phyloP scores from a whole-genome alignment of 306 rosid species.

The Trichosanthes cucumerina region DNA sequence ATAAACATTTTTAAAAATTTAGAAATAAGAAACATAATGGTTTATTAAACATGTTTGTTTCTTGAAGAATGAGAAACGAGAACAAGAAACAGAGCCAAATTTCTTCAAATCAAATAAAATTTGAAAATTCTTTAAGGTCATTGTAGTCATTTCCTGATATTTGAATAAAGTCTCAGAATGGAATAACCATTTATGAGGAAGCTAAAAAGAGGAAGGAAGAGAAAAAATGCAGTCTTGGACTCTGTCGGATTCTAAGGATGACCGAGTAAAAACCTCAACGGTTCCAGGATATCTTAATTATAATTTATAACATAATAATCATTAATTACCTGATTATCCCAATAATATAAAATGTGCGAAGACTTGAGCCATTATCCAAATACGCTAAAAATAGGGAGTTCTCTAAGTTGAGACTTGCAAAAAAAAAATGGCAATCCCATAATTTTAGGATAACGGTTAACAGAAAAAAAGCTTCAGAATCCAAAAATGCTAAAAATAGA shows the following conservation, averaged over 20 bases:
- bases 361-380: background rate
- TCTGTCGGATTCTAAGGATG: background rate
- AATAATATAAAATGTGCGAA: background rate
- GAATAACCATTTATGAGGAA: background rate
- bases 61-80: too few species aligned
- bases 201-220: background rate
- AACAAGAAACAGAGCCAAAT: too few species aligned
- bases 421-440: background rate
- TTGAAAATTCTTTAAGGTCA: too few species aligned
- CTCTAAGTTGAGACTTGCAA: background rate
- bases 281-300: background rate
- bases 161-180: background rate
- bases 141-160: background rate
- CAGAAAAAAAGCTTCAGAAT: background rate
- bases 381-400: background rate
- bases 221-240: background rate
- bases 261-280: background rate
- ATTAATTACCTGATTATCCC: background rate
- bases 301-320: background rate
- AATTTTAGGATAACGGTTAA: background rate
- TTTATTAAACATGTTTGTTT: too few species aligned
- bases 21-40: too few species aligned
- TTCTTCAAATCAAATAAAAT: too few species aligned
- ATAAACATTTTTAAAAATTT: too few species aligned
- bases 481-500: background rate